A percentile compares a stretch with the other conserved stretches of the same genome.
Evolutionary conservation across 192 early-diverging fungal genomes (phyloP).

Genomic region (Coemansia sp.): DNA sequence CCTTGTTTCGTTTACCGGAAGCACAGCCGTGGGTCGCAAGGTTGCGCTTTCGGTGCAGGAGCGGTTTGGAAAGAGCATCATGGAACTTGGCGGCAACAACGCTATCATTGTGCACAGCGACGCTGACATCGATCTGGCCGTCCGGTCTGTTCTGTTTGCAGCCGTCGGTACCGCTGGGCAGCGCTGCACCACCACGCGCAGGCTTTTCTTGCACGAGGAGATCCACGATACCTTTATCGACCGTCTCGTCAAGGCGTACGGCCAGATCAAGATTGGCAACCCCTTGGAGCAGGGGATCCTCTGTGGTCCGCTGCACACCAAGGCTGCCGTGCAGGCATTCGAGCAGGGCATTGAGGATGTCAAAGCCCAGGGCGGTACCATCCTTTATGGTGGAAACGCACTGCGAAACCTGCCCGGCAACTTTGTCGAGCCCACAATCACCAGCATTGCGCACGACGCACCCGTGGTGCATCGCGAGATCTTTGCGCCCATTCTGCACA

Average conservation of each 20-base stretch:
- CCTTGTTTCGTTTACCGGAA: slow-evolving; percentile 90
- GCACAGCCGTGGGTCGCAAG: slow-evolving; percentile 71
- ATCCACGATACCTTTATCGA: slow-evolving; percentile 84
- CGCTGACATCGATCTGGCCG: slow-evolving; percentile 86
- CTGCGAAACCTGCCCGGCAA: slow-evolving; percentile 71
- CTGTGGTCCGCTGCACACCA: slow-evolving; percentile 92
- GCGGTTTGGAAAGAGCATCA: slow-evolving; percentile 82
- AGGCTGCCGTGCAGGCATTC: slow-evolving; percentile 75
- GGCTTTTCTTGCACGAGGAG: slow-evolving; percentile 84
- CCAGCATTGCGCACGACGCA: slow-evolving; percentile 71
- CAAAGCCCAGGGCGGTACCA: slow-evolving; percentile 79
- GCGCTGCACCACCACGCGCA: slow-evolving; percentile 91
- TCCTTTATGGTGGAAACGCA: slow-evolving; percentile 82
- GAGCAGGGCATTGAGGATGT: slow-evolving; percentile 75
- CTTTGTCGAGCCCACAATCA: slow-evolving; percentile 93
- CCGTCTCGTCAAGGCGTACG: slow-evolving; percentile 79
- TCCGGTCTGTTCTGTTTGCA: slow-evolving; percentile 86
- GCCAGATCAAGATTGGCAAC: slow-evolving; percentile 84
- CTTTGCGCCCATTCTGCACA: slow-evolving; percentile 93
- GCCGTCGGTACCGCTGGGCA: slow-evolving; percentile 96
- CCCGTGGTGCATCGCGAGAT: slow-evolving; percentile 89
- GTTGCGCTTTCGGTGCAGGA: slow-evolving; percentile 81
- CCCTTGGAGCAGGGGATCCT: slow-evolving; percentile 79
- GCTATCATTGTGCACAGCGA: slow-evolving; percentile 91
- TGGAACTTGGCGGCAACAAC: slow-evolving; percentile 96